A percentile compares a stretch with the other conserved stretches of the same genome.
Evolutionary conservation across 495 filamentous ascomycete genomes (phyloP).

Genomic region (Bryoglossum gracile): DNA sequence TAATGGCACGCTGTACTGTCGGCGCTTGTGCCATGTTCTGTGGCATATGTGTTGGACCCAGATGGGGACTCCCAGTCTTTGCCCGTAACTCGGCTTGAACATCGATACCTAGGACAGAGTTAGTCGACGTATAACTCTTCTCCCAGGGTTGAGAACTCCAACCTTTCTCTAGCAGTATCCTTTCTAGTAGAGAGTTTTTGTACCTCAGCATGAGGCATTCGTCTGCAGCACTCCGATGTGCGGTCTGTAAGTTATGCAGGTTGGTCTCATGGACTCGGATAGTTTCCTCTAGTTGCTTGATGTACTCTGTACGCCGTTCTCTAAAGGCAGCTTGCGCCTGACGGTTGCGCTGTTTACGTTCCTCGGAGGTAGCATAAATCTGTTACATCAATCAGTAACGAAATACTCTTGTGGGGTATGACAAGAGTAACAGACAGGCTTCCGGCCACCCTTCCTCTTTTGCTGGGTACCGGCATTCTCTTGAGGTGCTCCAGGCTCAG

Average conservation of each 20-base stretch:
- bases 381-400: slow-evolving; percentile 30
- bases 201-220: slow-evolving; percentile 98
- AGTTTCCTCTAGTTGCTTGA: slow-evolving; percentile 95
- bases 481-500: slow-evolving; percentile 32
- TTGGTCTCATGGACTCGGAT: slow-evolving; percentile 97
- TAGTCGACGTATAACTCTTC: neutral
- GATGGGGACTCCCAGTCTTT: slow-evolving; percentile 71
- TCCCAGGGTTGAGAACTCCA: slow-evolving; percentile 7
- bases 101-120: slow-evolving; percentile 66
- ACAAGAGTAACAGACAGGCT: slow-evolving; percentile 68
- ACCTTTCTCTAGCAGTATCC: slow-evolving; percentile 96
- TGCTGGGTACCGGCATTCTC: slow-evolving; percentile 33
- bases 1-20: slow-evolving; percentile 63
- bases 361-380: slow-evolving; percentile 98
- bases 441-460: slow-evolving; percentile 94
- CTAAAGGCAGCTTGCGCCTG: slow-evolving; percentile 97
- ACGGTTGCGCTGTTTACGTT: slow-evolving; percentile 94
- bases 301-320: slow-evolving; percentile 95
- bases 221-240: slow-evolving; percentile 89
- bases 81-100: slow-evolving; percentile 90
- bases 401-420: slow-evolving; percentile 23
- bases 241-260: slow-evolving; percentile 83
- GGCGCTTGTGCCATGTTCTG: slow-evolving; percentile 59
- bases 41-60: slow-evolving; percentile 54
- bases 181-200: slow-evolving; percentile 93